Base-by-base conservation (phyloP, 2,329 filamentous ascomycete species). In the Aspergillus eucalypticola region DNA sequence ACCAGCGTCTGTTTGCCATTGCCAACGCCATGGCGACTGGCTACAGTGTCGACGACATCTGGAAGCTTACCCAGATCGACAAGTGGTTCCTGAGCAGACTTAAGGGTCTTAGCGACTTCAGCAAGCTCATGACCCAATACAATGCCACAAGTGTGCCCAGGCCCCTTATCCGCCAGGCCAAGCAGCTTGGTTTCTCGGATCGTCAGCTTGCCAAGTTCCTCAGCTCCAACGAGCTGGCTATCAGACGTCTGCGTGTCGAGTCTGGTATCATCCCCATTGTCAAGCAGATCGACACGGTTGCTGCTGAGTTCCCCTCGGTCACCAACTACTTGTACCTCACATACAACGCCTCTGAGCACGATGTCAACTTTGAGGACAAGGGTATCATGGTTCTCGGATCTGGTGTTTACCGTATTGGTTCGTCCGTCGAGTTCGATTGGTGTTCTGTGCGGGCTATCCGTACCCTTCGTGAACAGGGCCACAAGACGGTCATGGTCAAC, bases 401-500 rank as follows among this genome's bases (percentile, higher is more conserved):
- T 32, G 94, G 94, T 77, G 93, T 97, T 8, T 98, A 98, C 82
- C 88, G 95, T 62, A 99, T 99, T 66, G 95, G 95, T 66, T 97
- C 93, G 0, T 97, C 94, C 0, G 95, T 99, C 60, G 95, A 99
- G 75, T 99, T 99, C 76, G 95, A 99, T 78, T 99, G 95, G 95
- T 98, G 95, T 76, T 96, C 95, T 4, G 95, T 99, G 27, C 85
- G 94, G 61, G 92, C 95, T 5, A 96, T 98, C 64, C 88, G 94
- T 64, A 98, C 95, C 1, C 84, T 99, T 7, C 87, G 95, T 54
- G 86, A 91, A 66, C 86, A 88, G 61, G 90, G 90, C 2, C 87
- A 89, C 82, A 98, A 98, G 83, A 98, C 95, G 0, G 88, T 98
- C 71, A 98, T 98, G 94, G 88, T 96, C 53, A 96, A 96, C 70